Percentiles rank a stretch among this genome's conserved stretches.
phyloP scores from a whole-genome alignment of 345 rosid genomes.

The Punica granatum region DNA sequence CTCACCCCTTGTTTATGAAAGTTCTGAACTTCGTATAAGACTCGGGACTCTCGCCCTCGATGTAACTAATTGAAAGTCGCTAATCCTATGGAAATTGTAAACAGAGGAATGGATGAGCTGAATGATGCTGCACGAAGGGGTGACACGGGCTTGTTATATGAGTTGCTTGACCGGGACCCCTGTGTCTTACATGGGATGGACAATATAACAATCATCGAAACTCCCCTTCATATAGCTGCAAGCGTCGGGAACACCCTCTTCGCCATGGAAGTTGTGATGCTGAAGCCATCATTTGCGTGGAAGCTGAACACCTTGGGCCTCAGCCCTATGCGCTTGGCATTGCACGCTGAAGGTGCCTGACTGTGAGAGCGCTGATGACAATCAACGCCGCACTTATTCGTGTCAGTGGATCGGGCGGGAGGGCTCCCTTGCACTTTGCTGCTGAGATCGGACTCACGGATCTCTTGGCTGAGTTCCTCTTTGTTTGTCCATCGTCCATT shows the following conservation, averaged over 20 bases:
- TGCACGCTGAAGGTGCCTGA: conserved; percentile 1
- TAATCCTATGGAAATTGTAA: too few relatives aligned
- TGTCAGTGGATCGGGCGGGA: conserved; percentile 19
- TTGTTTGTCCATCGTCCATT: conserved; percentile 19
- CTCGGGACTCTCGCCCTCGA: too few relatives aligned
- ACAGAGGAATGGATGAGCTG: too few relatives aligned
- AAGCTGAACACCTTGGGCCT: conserved; percentile 21
- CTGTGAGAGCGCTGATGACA: conserved; percentile 15
- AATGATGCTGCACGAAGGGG: too few relatives aligned
- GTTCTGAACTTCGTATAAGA: too few relatives aligned
- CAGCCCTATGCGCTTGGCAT: conserved; percentile 24
- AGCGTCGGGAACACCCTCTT: background rate
- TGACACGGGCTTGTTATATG: too few relatives aligned
- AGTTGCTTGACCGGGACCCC: too few relatives aligned
- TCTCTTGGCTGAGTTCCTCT: conserved; percentile 12
- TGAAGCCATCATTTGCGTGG: conserved; percentile 18
- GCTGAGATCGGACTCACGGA: conserved; percentile 9
- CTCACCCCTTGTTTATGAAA: too few relatives aligned
- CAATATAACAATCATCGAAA: too few relatives aligned
- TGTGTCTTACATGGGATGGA: too few relatives aligned
- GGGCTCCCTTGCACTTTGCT: conserved; percentile 24
- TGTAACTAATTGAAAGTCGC: too few relatives aligned
- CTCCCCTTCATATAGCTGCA: too few relatives aligned
- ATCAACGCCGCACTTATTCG: conserved; percentile 13
- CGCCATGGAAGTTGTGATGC: conserved; percentile 18